Base-by-base conservation (phyloP, 2,329 filamentous ascomycete genomes). In the Alternaria sp. region DNA sequence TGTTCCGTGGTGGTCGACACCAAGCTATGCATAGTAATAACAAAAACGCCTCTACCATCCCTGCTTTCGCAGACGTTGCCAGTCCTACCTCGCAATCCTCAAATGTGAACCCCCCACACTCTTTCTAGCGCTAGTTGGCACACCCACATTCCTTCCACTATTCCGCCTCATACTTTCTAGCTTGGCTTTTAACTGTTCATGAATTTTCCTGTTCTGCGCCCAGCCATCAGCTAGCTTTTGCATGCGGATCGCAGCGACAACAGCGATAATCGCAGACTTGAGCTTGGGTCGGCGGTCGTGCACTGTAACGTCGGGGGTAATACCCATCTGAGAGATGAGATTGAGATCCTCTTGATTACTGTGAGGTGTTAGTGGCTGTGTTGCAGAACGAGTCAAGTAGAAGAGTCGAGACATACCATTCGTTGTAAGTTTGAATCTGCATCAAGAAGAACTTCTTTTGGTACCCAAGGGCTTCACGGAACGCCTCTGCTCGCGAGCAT, bases 331-430 rank as follows among this genome's bases (percentile, higher is more conserved):
- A 70, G 91, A 87, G 65, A 98, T 89, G 74, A 97, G 90, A 54
- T 89, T 88, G 60, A 98, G 89, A 77, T 98, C 93, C 62, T 92
- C 91, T 79, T 94, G 90, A 83, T 98, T 99, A 82, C 95, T 98
- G 78, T 58, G 12, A 51, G n/a, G 9, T 70, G 67, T 73, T 65
- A 74, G 65, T 36, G 20, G 20, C 3, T 50, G 20, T 25, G 5
- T 22, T 25, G 46, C 56, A 36, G 18, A 12, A 5, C 12, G 12
- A 14, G 5, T 4, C 11, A 48, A 11, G 34, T 59, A 54, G n/a
- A 38, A 28, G 14, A 2, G 12, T 45, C 51, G 52, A 40, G 58
- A 90, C 92, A 70, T 89, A 97, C 94, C 94, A 98, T 81, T 92
- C 90, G 74, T 93, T 90, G 71, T 93, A 93, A 72, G 97, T 88